Base-by-base conservation (phyloP, 768 basidiomycete species). In the Leccinum incarnatum region DNA sequence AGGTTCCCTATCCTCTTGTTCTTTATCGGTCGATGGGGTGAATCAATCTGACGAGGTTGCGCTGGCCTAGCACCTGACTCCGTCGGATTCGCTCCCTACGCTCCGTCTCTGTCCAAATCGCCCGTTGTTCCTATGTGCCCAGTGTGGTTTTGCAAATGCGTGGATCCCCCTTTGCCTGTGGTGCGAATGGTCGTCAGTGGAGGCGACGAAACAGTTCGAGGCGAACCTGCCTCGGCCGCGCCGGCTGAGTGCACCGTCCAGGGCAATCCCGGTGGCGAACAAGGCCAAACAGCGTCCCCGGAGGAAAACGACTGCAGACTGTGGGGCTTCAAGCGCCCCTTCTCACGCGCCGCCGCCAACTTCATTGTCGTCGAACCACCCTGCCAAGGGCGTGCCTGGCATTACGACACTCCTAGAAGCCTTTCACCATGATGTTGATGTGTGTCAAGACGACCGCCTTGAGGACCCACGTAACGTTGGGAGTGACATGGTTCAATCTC, bases 111-210 rank as follows among this genome's bases (percentile, higher is more conserved):
- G 72, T n/a, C 78, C 65, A 37, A 68, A 73, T 60, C 74, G 79
- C 53, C 79, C 79, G 0, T 65, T 77, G 52, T 82, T 82, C 61
- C 74, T 74, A n/a, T 82, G 81, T 70, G 71, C 60, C 32, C 74
- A 65, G 50, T 82, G 81, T 56, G 80, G 80, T 11, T 81, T 80
- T 55, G 69, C 74, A 36, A 81, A 81, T 53, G 74, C 79, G 47
- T 75, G 77, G 63, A 72, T 82, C 56, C 78, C 81, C 25, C 71
- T 82, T 59, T 82, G 80, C 70, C 66, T 81, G 17, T 82, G 80
- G 79, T 81, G 81, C 65, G 67, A 74, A 61, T 82, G 80, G 79
- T 74, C 77, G 5, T 81, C 78, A 25, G 65, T 72, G 17, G 75
- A 70, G 53, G 76, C 79, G 5, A 72, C 72, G 60, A 74, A 67